phyloP scores from a whole-genome alignment of 306 rosid genomes.

The Begonia peltatifolia region DNA sequence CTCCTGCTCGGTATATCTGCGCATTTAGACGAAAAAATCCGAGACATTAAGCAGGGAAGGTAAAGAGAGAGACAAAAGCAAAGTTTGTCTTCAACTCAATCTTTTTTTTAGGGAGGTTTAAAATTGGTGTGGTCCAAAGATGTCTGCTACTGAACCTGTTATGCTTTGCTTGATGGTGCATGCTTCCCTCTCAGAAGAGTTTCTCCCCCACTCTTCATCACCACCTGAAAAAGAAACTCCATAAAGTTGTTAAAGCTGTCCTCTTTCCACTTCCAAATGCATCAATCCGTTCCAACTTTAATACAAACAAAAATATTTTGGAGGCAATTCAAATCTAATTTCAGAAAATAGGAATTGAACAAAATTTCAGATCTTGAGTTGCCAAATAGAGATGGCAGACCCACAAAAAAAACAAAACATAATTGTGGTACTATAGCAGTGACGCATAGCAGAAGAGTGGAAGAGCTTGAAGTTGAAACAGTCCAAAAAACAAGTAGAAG shows the following conservation, averaged over 20 bases:
- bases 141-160: constrained; percentile 64
- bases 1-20: constrained; percentile 64
- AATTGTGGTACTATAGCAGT: constrained; percentile 10
- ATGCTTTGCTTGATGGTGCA: constrained; percentile 84
- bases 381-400: constrained; percentile 14
- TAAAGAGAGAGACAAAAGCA: constrained; percentile 6
- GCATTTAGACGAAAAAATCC: constrained; percentile 8
- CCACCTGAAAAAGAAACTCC: constrained; percentile 65
- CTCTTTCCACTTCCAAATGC: constrained; percentile 34
- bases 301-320: neutral
- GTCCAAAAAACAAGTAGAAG: constrained; percentile 1
- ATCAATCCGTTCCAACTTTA: too few relatives aligned
- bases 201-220: constrained; percentile 81
- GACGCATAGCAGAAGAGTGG: constrained; percentile 16
- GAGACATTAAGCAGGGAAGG: constrained; percentile 4
- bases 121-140: constrained; percentile 59
- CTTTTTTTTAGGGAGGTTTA: constrained; percentile 2
- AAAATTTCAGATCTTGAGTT: constrained; percentile 38
- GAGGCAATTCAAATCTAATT: constrained; percentile 1
- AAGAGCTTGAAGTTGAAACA: constrained; percentile 7
- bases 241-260: constrained; percentile 54
- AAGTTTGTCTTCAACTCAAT: constrained; percentile 1
- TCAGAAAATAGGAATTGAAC: constrained; percentile 28
- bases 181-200: constrained; percentile 58
- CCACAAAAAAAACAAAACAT: constrained; percentile 13